Conservation (phyloP, 495 filamentous ascomycete species). For the Parachaetomium inaequale region DNA sequence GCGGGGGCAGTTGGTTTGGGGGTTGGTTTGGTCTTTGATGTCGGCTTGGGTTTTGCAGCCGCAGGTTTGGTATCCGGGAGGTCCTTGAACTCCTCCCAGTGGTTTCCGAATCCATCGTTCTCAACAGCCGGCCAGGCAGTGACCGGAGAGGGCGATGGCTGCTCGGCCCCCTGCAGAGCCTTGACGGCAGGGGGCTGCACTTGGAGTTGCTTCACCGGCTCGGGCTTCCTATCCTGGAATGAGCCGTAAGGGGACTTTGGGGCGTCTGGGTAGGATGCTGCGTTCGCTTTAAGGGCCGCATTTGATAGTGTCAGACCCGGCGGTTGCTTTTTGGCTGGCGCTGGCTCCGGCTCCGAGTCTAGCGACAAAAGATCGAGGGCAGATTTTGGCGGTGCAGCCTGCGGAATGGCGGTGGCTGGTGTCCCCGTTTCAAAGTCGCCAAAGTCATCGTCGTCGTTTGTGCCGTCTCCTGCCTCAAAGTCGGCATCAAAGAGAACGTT, state of each 20-base stretch:
- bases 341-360: constrained; percentile 17
- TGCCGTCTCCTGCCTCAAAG: constrained; percentile 35
- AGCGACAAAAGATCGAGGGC: constrained; percentile 24
- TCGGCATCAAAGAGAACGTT: constrained; percentile 51
- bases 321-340: constrained; percentile 28
- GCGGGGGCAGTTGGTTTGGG: background rate
- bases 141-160: constrained; percentile 38
- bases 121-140: constrained; percentile 46
- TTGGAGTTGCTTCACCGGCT: constrained; percentile 37
- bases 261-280: constrained; percentile 37
- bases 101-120: constrained; percentile 43
- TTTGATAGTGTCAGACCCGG: constrained; percentile 32
- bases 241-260: constrained; percentile 48
- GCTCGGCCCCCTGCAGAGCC: constrained; percentile 29
- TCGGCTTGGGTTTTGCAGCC: constrained; percentile 12
- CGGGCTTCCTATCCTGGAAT: constrained; percentile 49
- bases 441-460: constrained; percentile 43
- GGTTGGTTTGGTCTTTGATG: constrained; percentile 15
- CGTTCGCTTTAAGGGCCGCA: constrained; percentile 14
- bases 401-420: constrained; percentile 2
- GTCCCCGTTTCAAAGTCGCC: constrained; percentile 48
- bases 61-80: constrained; percentile 28
- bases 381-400: constrained; percentile 7
- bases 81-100: constrained; percentile 59
- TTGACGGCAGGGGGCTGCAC: constrained; percentile 40